phyloP scores from a whole-genome alignment of 805 yeast genomes.

The Torulaspora indica region DNA sequence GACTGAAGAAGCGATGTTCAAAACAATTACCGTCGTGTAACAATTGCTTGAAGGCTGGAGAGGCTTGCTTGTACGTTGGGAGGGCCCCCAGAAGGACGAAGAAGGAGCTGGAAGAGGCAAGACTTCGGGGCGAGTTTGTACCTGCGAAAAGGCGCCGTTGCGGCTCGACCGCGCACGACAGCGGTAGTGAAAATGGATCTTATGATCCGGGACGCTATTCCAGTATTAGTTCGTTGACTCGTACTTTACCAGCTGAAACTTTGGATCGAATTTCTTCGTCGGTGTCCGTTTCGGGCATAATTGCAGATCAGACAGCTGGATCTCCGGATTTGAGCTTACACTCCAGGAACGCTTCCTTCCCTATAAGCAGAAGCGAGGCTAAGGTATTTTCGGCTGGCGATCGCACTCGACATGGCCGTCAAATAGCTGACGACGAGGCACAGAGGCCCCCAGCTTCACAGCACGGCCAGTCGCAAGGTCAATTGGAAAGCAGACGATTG shows the following conservation, averaged over 20 bases:
- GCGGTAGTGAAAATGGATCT: constrained; percentile 5
- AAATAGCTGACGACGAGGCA: neutral
- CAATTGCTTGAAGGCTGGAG: constrained; percentile 41
- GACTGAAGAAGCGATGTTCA: constrained; percentile 47
- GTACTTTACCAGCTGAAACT: neutral
- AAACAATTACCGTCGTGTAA: constrained; percentile 42
- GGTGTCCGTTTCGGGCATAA: constrained; percentile 12
- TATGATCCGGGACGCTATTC: neutral
- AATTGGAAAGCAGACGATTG: constrained; percentile 14
- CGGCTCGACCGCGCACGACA: constrained; percentile 1
- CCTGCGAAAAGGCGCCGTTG: constrained; percentile 14
- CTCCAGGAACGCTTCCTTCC: neutral
- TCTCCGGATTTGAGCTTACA: neutral
- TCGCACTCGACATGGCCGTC: neutral
- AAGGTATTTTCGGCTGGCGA: neutral
- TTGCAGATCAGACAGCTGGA: constrained; percentile 6
- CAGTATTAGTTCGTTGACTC: no score
- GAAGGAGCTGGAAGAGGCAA: constrained; percentile 29
- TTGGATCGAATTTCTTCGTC: constrained; percentile 20
- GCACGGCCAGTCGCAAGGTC: constrained; percentile 8
- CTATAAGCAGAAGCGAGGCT: neutral
- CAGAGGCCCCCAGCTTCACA: constrained; percentile 4
- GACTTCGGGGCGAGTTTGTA: constrained; percentile 24
- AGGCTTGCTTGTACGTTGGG: constrained; percentile 42
- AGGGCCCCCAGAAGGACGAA: constrained; percentile 41